Percentiles rank a stretch among this genome's conserved stretches.
phyloP scores from a whole-genome alignment of 768 basidiomycete genomes.

The Filobasidium wieringae region DNA sequence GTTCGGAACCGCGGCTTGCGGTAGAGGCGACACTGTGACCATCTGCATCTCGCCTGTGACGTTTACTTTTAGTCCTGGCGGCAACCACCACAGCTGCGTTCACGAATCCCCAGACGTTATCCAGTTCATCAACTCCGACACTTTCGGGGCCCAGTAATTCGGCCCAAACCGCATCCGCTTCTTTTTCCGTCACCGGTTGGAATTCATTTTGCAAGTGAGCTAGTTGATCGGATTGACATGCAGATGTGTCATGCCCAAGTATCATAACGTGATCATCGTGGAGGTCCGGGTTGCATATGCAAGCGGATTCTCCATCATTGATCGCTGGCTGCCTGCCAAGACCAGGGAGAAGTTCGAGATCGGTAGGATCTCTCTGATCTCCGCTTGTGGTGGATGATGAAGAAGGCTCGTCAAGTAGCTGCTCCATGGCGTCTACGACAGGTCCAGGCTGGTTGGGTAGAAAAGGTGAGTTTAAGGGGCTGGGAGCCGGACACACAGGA shows the following conservation, averaged over 20 bases:
- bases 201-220: no score
- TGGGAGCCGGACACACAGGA: background rate
- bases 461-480: background rate
- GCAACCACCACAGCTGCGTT: background rate
- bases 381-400: background rate
- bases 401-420: background rate
- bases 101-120: constrained; percentile 3
- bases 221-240: no score
- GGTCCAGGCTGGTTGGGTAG: background rate
- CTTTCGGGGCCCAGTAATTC: constrained; percentile 10
- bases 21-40: background rate
- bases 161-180: no score
- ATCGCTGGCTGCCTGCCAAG: background rate
- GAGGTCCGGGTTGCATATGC: background rate
- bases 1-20: background rate
- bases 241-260: no score
- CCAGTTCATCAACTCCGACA: constrained; percentile 10
- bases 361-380: background rate
- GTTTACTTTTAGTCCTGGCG: background rate
- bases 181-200: no score
- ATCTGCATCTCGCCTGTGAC: background rate
- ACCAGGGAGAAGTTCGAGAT: background rate
- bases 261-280: no score
- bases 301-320: background rate
- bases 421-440: background rate